Evolutionary conservation across 1,284 basidiomycete species (phyloP).

Genomic region (Sphaerobolus stellatus): DNA sequence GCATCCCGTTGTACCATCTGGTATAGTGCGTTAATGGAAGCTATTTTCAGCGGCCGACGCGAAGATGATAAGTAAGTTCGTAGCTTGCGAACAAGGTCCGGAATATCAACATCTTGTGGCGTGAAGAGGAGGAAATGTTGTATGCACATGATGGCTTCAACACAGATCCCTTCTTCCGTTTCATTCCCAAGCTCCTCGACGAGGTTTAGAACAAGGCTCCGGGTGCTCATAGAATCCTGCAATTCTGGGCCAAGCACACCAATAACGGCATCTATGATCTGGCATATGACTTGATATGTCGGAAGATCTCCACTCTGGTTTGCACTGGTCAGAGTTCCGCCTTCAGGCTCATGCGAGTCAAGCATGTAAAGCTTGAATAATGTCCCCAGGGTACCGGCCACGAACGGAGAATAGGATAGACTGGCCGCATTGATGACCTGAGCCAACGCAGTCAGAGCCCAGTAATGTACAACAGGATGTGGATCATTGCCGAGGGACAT

Average conservation of each 20-base stretch:
- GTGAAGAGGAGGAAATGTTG: constrained; percentile 95
- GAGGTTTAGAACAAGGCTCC: constrained; percentile 80
- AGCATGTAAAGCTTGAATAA: constrained; percentile 88
- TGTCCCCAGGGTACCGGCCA: constrained; percentile 87
- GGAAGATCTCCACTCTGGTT: constrained; percentile 91
- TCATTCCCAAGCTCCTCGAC: constrained; percentile 86
- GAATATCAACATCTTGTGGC: constrained; percentile 77
- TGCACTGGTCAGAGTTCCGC: constrained; percentile 79
- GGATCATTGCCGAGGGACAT: constrained; percentile 96
- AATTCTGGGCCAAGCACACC: constrained; percentile 96
- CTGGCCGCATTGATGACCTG: constrained; percentile 91
- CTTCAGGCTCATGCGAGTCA: constrained; percentile 93
- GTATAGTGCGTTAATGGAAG: constrained; percentile 93
- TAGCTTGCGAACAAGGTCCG: constrained; percentile 75
- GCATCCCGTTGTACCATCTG: constrained; percentile 98
- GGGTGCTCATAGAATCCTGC: constrained; percentile 81
- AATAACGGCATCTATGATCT: constrained; percentile 90
- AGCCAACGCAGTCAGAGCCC: constrained; percentile 83
- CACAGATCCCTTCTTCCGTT: constrained; percentile 83
- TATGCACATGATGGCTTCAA: constrained; percentile 93
- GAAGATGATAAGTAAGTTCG: constrained; percentile 75
- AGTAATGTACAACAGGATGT: constrained; percentile 95
- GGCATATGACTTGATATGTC: constrained; percentile 88
- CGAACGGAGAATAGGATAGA: constrained; percentile 87
- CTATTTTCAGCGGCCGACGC: constrained; percentile 83